Base-by-base conservation (phyloP, 2,329 filamentous ascomycete genomes). In the Fusarium siculi region DNA sequence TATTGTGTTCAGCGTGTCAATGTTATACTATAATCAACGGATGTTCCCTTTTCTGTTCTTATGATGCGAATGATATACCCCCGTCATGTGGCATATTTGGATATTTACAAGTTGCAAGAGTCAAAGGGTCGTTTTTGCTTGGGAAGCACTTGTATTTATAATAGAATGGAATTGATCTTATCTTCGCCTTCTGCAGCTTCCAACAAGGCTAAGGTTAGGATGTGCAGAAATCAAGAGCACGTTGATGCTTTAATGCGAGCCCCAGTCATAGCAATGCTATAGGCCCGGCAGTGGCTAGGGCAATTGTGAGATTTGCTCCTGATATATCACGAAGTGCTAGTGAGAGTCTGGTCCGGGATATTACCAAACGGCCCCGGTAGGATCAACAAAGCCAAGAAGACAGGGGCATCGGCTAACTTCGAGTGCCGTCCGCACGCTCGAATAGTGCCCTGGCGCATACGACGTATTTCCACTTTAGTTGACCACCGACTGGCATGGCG, bases 61-160 rank as follows among this genome's bases (percentile, higher is more conserved):
- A 34, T 10, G 50, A 56, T 53, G 21, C 25, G 50, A 39, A 70
- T 39, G 54, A 70, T 56, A 69, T 70, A 65, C 67, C 65, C 59
- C 47, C 46, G 21, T 30, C 30, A 39, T 44, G 28, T 59, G 47
- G 47, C 39, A 36, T 47, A 28, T 37, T 56, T 53, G 44, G 40
- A 36, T 42, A 19, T 56, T 46, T n/a, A 28, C n/a, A 30, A 25
- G 23, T 19, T 25, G 19, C 23, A 30, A 46, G 28, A 34, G 37
- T 36, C 30, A 49, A 11, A 59, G 19, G 34, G 25, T 23, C 16
- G 18, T n/a, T 25, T 25, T 42, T 57, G 30, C 30, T 28, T 43
- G 52, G 25, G 34, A 42, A 61, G 25, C 52, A 42, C 28, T n/a
- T 62, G 40, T 46, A 39, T 44, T 39, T n/a, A 19, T n/a, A 16